Evolutionary conservation across 1,139 yeast species (phyloP).

Genomic region (Geotrichum reessii): DNA sequence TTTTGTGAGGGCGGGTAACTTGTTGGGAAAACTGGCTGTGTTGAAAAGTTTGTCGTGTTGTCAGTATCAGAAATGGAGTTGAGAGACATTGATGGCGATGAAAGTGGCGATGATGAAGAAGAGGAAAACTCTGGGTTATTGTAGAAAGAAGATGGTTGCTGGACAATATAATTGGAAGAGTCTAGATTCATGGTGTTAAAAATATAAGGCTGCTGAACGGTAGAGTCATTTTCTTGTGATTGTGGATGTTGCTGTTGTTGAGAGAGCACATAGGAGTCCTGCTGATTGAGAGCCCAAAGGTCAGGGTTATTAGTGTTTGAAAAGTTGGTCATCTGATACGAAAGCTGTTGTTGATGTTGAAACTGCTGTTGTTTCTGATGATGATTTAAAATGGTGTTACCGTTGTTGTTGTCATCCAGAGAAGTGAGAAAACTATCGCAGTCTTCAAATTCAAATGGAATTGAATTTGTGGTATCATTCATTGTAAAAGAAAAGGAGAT

Average conservation of each 20-base stretch:
- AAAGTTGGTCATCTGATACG: neutral
- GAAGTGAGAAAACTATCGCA: conserved; percentile 26
- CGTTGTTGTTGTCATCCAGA: conserved; percentile 19
- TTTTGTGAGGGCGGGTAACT: neutral
- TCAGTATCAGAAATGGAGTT: conserved; percentile 15
- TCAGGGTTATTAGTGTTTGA: conserved; percentile 4
- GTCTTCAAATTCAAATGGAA: conserved; percentile 26
- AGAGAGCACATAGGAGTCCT: neutral
- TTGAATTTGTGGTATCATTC: conserved; percentile 13
- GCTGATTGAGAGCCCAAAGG: conserved; percentile 12
- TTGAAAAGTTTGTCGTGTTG: conserved; percentile 4
- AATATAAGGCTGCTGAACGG: neutral
- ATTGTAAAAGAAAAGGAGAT: neutral
- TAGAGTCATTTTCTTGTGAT: neutral
- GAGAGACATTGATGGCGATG: conserved; percentile 16
- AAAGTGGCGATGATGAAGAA: conserved; percentile 10
- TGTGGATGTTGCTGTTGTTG: conserved; percentile 7
- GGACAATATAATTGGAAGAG: neutral
- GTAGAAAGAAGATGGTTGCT: neutral
- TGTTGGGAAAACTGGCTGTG: conserved; percentile 1
- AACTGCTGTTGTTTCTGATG: conserved; percentile 1
- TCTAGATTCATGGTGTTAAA: conserved; percentile 1
- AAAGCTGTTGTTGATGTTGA: neutral
- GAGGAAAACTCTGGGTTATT: conserved; percentile 3
- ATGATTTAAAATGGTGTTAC: neutral